These are phyloP conservation scores for Candida smagusa DNA, from an alignment of 1,139 yeast genomes.

Conservation along the genomic window DNA sequence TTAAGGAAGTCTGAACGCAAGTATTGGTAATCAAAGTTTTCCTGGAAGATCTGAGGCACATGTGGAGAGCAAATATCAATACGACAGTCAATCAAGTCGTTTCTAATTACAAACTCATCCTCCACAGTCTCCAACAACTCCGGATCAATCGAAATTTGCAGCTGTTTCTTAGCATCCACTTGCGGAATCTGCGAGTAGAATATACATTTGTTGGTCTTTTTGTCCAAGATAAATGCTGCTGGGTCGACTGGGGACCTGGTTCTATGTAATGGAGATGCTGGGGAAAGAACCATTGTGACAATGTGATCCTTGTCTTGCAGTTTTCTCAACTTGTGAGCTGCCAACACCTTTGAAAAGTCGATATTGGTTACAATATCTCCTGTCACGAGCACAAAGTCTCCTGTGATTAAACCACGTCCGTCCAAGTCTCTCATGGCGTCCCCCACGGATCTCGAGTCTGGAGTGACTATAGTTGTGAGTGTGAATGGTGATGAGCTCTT, in stretches of 20 bases:
- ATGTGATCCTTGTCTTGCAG: constrained; percentile 82
- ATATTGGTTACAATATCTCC: constrained; percentile 95
- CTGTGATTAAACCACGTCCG: constrained; percentile 80
- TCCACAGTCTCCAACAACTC: constrained; percentile 72
- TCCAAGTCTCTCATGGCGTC: constrained; percentile 97
- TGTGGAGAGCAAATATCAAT: constrained; percentile 93
- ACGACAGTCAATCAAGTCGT: constrained; percentile 93
- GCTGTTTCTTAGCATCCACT: constrained; percentile 45
- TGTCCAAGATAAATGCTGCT: constrained; percentile 80
- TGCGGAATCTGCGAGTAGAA: constrained; percentile 77
- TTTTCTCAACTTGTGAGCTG: constrained; percentile 69
- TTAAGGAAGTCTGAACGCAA: constrained; percentile 84
- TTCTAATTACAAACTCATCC: constrained; percentile 75
- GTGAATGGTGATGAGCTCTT: constrained; percentile 72
- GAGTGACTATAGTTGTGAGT: constrained; percentile 73
- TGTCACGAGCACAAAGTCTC: constrained; percentile 84
- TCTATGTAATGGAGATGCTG: constrained; percentile 83
- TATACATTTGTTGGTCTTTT: constrained; percentile 68
- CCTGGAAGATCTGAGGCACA: constrained; percentile 94
- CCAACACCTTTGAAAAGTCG: constrained; percentile 70
- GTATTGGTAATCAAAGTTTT: constrained; percentile 89
- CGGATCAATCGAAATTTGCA: constrained; percentile 72
- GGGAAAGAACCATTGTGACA: constrained; percentile 87
- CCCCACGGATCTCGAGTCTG: constrained; percentile 89
- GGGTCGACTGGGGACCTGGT: constrained; percentile 77